These are phyloP conservation scores for Colletotrichum scovillei DNA, from an alignment of 2,329 filamentous ascomycete species.

Conservation along the genomic window DNA sequence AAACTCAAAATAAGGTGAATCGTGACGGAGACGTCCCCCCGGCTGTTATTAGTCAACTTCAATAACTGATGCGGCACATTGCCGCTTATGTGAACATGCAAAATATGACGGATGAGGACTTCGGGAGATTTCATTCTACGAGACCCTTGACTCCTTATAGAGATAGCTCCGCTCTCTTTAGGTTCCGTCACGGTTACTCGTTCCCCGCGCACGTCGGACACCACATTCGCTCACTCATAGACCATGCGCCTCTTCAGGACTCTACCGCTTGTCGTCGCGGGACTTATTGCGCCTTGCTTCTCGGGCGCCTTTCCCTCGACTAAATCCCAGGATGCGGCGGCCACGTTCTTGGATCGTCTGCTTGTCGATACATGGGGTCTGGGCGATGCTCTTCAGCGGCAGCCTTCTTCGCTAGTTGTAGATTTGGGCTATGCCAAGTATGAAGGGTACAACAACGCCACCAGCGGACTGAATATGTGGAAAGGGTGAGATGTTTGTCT, in stretches of 20 bases:
- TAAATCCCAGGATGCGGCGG: background rate
- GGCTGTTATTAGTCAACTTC: background rate
- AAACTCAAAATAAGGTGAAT: background rate
- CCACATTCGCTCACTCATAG: background rate
- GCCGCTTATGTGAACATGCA: background rate
- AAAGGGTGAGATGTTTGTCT: slow-evolving; percentile 50
- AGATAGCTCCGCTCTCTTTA: background rate
- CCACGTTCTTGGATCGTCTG: background rate
- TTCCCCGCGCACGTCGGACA: background rate
- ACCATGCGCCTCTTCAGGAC: background rate
- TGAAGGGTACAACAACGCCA: slow-evolving; percentile 52
- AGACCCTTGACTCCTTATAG: background rate
- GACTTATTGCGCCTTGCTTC: background rate
- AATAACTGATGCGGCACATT: background rate
- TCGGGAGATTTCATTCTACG: too few species aligned
- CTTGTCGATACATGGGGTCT: background rate
- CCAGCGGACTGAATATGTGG: slow-evolving; percentile 53
- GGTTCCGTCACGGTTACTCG: background rate
- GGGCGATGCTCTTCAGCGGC: background rate
- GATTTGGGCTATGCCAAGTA: slow-evolving; percentile 60
- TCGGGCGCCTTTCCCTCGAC: background rate
- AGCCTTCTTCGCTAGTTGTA: slow-evolving; percentile 39
- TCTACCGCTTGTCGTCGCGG: background rate
- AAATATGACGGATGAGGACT: background rate
- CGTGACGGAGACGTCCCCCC: background rate